Evolutionary conservation across 805 yeast genomes (phyloP).

Genomic region (Cyberlindnera nakhonratchasimensis): DNA sequence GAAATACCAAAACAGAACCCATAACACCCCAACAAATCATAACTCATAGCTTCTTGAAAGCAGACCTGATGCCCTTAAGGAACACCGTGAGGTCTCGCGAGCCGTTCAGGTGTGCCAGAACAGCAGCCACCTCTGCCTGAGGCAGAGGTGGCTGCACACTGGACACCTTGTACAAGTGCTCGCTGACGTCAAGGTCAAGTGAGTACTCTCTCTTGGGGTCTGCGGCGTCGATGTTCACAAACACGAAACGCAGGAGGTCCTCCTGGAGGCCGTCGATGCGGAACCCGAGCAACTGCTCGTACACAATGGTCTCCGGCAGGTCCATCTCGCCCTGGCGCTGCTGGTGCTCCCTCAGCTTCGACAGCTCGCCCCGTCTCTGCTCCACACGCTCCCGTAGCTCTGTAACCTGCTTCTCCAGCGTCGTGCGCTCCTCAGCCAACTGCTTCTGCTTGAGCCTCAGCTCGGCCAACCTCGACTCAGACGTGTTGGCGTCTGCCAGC

Average conservation of each 20-base stretch:
- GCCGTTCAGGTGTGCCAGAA: constrained; percentile 17
- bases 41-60: constrained; percentile 18
- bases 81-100: constrained; percentile 23
- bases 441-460: constrained; percentile 35
- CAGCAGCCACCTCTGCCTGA: constrained; percentile 18
- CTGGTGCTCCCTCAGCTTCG: constrained; percentile 34
- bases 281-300: constrained; percentile 54
- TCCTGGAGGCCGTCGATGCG: constrained; percentile 47
- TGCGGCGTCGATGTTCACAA: constrained; percentile 44
- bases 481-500: constrained; percentile 29
- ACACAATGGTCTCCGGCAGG: constrained; percentile 47
- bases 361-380: constrained; percentile 32
- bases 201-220: constrained; percentile 40
- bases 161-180: constrained; percentile 36
- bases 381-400: constrained; percentile 33
- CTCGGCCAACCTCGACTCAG: constrained; percentile 32
- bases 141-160: constrained; percentile 38
- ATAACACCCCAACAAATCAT: not conserved
- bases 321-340: constrained; percentile 44
- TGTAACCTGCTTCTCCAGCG: constrained; percentile 30
- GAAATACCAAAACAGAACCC: not conserved
- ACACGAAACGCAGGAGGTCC: constrained; percentile 45
- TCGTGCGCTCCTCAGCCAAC: constrained; percentile 30
- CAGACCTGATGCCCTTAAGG: constrained; percentile 21
- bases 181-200: constrained; percentile 44